Percentiles rank a stretch among this genome's conserved stretches.
Evolutionary conservation across 352 stramenopile species (phyloP).

Genomic region (Phytophthora pistaciae): DNA sequence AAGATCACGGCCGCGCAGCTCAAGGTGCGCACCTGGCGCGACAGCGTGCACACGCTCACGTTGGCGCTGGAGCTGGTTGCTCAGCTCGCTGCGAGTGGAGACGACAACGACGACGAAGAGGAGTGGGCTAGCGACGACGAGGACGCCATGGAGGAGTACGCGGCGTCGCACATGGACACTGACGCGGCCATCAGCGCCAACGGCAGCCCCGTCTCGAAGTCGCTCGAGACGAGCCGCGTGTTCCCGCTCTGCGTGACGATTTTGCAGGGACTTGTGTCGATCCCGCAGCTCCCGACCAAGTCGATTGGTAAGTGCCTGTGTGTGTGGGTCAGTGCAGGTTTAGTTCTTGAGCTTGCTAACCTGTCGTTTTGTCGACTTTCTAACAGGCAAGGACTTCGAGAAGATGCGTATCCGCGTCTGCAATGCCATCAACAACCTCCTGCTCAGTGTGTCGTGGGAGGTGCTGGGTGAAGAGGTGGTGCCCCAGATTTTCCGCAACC

Average conservation of each 20-base stretch:
- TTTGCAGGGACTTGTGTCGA: slow-evolving; percentile 79
- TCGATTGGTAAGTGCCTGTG: slow-evolving; percentile 46
- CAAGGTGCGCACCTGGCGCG: slow-evolving; percentile 79
- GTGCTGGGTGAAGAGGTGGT: slow-evolving; percentile 62
- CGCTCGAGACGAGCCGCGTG: slow-evolving; percentile 52
- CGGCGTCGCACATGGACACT: slow-evolving; percentile 72
- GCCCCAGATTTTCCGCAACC: slow-evolving; percentile 80
- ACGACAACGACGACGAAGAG: slow-evolving; percentile 80
- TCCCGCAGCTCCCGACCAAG: slow-evolving; percentile 61
- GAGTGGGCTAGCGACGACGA: slow-evolving; percentile 91
- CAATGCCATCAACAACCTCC: slow-evolving; percentile 87
- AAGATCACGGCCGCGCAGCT: slow-evolving; percentile 70
- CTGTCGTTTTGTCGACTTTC: slow-evolving; percentile 7
- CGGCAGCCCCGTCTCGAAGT: slow-evolving; percentile 42
- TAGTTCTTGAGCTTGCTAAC: slow-evolving; percentile 11
- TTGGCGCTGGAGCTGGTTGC: slow-evolving; percentile 82
- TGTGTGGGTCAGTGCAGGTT: neutral
- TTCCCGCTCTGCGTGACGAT: slow-evolving; percentile 72
- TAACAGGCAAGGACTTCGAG: slow-evolving; percentile 71
- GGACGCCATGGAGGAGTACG: slow-evolving; percentile 88
- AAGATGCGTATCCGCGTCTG: slow-evolving; percentile 84
- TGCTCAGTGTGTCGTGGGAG: slow-evolving; percentile 70
- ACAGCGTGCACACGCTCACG: slow-evolving; percentile 82
- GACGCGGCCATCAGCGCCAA: slow-evolving; percentile 9
- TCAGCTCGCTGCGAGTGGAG: slow-evolving; percentile 61